A percentile compares a stretch with the other conserved stretches of the same genome.
Conservation (phyloP, 2,329 filamentous ascomycete species). For the Alternaria dauci region DNA sequence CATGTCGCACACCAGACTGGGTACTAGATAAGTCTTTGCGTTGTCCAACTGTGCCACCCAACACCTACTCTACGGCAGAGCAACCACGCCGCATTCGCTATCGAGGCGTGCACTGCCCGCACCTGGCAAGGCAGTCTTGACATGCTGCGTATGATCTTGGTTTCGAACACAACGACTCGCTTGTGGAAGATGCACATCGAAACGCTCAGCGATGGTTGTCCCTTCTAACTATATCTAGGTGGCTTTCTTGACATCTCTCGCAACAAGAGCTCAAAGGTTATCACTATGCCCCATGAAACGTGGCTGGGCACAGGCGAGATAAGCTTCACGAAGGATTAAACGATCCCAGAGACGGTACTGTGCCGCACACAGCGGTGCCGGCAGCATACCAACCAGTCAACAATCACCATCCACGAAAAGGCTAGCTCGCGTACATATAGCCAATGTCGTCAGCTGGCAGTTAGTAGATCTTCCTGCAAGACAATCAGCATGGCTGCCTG, state of each 20-base stretch:
- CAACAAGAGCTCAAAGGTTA: neutral
- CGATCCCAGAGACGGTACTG: neutral
- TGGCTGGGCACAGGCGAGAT: neutral
- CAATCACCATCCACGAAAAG: conserved; percentile 2
- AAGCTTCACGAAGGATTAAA: conserved; percentile 5
- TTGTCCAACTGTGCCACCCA: conserved; percentile 8
- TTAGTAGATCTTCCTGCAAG: neutral
- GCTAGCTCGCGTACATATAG: neutral
- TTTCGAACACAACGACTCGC: neutral
- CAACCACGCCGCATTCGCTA: conserved; percentile 8
- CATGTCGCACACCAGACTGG: neutral
- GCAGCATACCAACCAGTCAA: neutral
- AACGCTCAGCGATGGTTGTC: neutral
- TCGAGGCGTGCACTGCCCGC: neutral
- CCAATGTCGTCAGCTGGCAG: conserved; percentile 3
- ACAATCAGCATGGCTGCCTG: neutral
- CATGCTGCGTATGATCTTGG: neutral
- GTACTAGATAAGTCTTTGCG: neutral
- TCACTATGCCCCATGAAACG: neutral
- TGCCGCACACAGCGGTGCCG: neutral
- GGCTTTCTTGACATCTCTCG: neutral
- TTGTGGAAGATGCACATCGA: neutral
- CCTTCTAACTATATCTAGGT: neutral
- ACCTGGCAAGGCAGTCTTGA: conserved; percentile 1
- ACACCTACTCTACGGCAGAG: conserved; percentile 1